phyloP scores from a whole-genome alignment of 2,329 filamentous ascomycete species.

The Penicillium rolfsii region DNA sequence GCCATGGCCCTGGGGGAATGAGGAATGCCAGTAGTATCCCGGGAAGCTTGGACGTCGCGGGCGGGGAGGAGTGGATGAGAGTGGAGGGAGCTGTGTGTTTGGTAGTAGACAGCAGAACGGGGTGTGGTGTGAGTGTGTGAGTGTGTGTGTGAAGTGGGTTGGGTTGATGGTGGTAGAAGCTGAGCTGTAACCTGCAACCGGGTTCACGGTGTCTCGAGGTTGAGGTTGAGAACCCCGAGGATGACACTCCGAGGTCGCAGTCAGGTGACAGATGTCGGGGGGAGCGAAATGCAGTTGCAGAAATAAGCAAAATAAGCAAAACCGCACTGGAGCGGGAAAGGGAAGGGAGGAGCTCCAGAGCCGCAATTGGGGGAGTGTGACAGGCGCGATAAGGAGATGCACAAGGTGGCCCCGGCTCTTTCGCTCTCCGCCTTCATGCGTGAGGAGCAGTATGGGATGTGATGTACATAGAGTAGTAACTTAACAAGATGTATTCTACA shows the following conservation, averaged over 20 bases:
- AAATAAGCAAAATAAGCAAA: slow-evolving; percentile 14
- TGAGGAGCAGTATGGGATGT: too few relatives aligned
- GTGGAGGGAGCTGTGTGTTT: slow-evolving; percentile 3
- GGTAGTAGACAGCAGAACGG: not conserved
- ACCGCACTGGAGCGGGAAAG: not conserved
- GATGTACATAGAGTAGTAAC: not conserved
- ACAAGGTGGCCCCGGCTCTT: not conserved
- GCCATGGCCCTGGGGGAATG: slow-evolving; percentile 42
- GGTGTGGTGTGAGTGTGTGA: not conserved
- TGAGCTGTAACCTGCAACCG: slow-evolving; percentile 21
- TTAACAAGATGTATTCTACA: not conserved
- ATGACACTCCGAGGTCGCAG: slow-evolving; percentile 25
- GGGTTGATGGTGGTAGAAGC: not conserved
- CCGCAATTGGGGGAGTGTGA: slow-evolving; percentile 10
- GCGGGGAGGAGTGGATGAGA: slow-evolving; percentile 2
- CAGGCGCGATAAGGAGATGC: slow-evolving; percentile 8
- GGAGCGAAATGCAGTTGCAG: not conserved
- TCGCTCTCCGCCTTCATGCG: not conserved
- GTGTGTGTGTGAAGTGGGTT: not conserved
- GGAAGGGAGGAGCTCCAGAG: slow-evolving; percentile 14
- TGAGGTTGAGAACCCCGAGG: not conserved
- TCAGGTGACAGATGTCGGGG: slow-evolving; percentile 21
- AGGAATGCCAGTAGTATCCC: slow-evolving; percentile 36
- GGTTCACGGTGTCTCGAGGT: slow-evolving; percentile 2
- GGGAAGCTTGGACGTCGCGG: slow-evolving; percentile 14